Percentiles rank a stretch among this genome's conserved stretches.
Evolutionary conservation across 768 basidiomycete species (phyloP).

Genomic region (Lentinula guzmanii): DNA sequence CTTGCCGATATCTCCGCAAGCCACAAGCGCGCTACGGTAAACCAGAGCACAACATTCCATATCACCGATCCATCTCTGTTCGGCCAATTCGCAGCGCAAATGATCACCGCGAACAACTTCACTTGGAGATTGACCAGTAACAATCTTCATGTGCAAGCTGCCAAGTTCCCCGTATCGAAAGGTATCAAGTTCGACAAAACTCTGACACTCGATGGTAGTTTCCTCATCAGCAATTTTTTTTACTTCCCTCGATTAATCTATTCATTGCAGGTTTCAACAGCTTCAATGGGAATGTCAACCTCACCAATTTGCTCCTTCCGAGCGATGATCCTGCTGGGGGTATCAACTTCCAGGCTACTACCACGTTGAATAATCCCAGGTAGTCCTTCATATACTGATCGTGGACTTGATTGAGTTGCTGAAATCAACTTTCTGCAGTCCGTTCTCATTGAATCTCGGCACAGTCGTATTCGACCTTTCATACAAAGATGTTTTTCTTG

Average conservation of each 20-base stretch:
- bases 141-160: conserved; percentile 56
- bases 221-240: background rate
- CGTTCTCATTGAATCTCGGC: conserved; percentile 65
- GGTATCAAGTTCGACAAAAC: conserved; percentile 61
- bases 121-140: conserved; percentile 59
- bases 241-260: background rate
- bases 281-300: conserved; percentile 49
- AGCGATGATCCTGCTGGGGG: conserved; percentile 63
- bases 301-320: conserved; percentile 59
- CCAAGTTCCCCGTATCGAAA: conserved; percentile 62
- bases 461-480: conserved; percentile 57
- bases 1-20: conserved; percentile 43
- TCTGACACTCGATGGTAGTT: conserved; percentile 47
- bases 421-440: conserved; percentile 28
- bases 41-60: conserved; percentile 53
- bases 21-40: conserved; percentile 52
- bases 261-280: conserved; percentile 45
- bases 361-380: conserved; percentile 54
- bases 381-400: conserved; percentile 12
- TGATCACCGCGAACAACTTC: conserved; percentile 65
- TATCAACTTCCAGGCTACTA: conserved; percentile 58
- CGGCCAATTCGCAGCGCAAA: conserved; percentile 48
- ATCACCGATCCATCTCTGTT: conserved; percentile 55
- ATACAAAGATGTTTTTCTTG: conserved; percentile 53
- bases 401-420: background rate